Base-by-base conservation (phyloP, 2,329 filamentous ascomycete species). In the Trichoderma endophyticum region DNA sequence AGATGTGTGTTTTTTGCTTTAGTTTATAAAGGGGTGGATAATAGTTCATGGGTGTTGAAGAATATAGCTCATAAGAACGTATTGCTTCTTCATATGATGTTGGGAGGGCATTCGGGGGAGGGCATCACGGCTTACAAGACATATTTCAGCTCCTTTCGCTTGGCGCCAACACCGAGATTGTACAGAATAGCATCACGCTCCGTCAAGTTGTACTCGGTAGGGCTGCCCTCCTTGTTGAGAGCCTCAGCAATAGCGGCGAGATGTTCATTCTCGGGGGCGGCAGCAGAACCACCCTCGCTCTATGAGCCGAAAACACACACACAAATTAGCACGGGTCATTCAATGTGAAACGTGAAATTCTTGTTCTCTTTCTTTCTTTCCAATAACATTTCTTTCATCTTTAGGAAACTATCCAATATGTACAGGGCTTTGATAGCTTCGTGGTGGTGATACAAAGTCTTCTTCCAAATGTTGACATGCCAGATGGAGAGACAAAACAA, bases 141-240 rank as follows among this genome's bases (percentile, higher is more conserved):
- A 77, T 97, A 91, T 75, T 91, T 89, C 51, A 99, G 88, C 74
- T 99, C 94, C 34, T 89, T 94, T 76, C 93, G 91, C 87, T 97
- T 98, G 75, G 95, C 95, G 72, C 96, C 96, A 73, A 99, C 83
- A 73, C 95, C 95, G 56, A 99, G 87, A 84, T 98, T 98, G 88
- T 99, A 99, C 63, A 99, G 91, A 78, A 97, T 96, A 65, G 92
- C 87, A 81, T 99, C 96, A 77, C 90, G 91, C 79, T 98, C 95
- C 75, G 91, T 90, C 79, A 94, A 98, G 74, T 86, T 87, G 84
- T 93, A 98, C 78, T 92, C 89, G 70, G 93, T 93, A 67, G 92
- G 92, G 56, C 81, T 80, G 48, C 92, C 86, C 81, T 94, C 88
- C 62, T 90, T 86, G 78, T 90, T 88, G 84, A 95, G 91, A 36